phyloP scores from a whole-genome alignment of 2,329 filamentous ascomycete species.

The Fusarium odoratissimum region DNA sequence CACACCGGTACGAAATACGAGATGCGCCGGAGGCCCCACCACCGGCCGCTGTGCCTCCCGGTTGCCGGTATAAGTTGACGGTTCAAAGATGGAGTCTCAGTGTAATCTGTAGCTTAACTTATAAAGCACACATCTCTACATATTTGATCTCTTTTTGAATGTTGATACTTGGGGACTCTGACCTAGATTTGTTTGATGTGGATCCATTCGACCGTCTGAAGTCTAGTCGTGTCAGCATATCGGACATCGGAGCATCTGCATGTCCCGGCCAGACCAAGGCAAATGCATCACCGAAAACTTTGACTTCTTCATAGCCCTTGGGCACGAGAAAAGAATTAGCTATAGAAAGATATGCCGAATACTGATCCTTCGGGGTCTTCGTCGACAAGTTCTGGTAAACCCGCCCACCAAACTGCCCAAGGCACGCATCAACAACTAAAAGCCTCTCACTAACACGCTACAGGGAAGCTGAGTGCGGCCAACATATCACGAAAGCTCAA shows the following conservation, averaged over 20 bases:
- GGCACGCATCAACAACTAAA: rapidly evolving
- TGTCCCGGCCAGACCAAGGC: neutral
- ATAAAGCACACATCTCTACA: neutral
- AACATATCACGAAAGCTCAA: constrained; percentile 3
- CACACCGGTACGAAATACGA: constrained; percentile 40
- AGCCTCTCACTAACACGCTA: neutral
- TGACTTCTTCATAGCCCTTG: neutral
- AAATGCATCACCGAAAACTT: neutral
- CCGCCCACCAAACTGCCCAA: neutral
- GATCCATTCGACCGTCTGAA: neutral
- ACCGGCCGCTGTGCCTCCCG: constrained; percentile 17
- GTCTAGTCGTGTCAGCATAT: constrained; percentile 10
- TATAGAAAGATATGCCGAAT: constrained; percentile 1
- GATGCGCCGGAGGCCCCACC: constrained; percentile 23
- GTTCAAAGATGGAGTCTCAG: neutral
- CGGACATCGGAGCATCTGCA: constrained; percentile 25
- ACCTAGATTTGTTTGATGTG: too few species aligned
- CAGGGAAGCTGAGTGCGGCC: neutral
- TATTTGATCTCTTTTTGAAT: neutral
- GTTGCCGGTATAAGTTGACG: constrained; percentile 6
- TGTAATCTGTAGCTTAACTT: neutral
- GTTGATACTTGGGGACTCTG: too few species aligned
- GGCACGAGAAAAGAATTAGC: rapidly evolving
- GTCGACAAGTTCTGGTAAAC: constrained; percentile 8
- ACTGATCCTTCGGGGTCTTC: neutral